Evolutionary conservation across 345 rosid species (phyloP).

Genomic region (Bretschneidera sinensis): DNA sequence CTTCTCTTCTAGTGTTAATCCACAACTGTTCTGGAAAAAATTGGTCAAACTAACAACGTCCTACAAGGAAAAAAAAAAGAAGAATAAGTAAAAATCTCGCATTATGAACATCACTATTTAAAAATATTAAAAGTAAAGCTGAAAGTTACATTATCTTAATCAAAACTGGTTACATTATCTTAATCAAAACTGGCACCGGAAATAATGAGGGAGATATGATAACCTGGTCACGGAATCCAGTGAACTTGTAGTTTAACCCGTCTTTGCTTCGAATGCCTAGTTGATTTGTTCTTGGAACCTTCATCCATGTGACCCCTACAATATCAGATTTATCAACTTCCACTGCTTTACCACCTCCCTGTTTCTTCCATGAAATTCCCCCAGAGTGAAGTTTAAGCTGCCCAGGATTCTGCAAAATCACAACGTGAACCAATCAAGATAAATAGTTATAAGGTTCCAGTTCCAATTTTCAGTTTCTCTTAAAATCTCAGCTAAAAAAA

Average conservation of each 20-base stretch:
- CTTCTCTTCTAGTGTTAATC: conserved; percentile 72
- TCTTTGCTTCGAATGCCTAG: conserved; percentile 73
- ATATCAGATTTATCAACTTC: conserved; percentile 87
- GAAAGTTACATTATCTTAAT: neutral
- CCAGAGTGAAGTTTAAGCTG: conserved; percentile 68
- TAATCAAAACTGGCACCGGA: no score
- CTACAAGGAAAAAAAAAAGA: conserved; percentile 30
- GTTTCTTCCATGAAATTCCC: conserved; percentile 93
- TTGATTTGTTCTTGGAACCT: conserved; percentile 80
- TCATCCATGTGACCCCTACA: conserved; percentile 75
- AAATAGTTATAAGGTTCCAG: neutral
- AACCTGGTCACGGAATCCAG: conserved; percentile 92
- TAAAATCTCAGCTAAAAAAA: neutral
- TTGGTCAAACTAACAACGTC: conserved; percentile 66
- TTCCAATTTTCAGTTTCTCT: neutral
- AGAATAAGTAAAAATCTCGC: neutral
- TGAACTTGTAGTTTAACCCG: conserved; percentile 82
- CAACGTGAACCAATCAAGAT: neutral
- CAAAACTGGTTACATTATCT: no score
- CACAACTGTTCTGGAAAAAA: conserved; percentile 71
- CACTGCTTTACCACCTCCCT: conserved; percentile 94
- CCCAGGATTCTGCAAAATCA: conserved; percentile 72
- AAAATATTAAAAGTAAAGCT: neutral
- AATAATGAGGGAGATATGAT: neutral
- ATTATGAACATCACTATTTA: neutral